Evolutionary conservation across 345 rosid species (phyloP).

Genomic region (Physaria fendleri): DNA sequence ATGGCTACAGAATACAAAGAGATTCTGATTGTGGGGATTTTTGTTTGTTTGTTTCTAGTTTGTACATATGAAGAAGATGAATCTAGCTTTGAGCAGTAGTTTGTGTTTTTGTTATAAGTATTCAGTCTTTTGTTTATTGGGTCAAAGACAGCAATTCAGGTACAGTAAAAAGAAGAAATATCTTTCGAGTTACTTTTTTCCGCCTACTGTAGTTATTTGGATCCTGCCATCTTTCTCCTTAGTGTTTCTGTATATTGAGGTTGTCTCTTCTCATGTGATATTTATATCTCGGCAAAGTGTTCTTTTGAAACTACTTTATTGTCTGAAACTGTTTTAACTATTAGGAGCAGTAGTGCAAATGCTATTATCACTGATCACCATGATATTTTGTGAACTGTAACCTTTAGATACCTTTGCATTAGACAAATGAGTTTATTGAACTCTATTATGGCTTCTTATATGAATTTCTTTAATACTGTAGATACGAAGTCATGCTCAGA

Average conservation of each 20-base stretch:
- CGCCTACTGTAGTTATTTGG: background rate
- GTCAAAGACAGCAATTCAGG: conserved; percentile 92
- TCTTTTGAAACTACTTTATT: background rate
- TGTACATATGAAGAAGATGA: conserved; percentile 29
- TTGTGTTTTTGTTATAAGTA: background rate
- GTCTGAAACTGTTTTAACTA: background rate
- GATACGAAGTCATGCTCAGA: conserved; percentile 95
- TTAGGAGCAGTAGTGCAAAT: conserved; percentile 10
- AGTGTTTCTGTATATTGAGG: background rate
- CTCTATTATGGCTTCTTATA: background rate
- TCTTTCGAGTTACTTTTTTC: background rate
- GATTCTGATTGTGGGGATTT: conserved; percentile 8
- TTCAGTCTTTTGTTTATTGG: conserved; percentile 49
- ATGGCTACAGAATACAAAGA: no score
- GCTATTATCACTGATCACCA: background rate
- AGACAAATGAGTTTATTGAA: background rate
- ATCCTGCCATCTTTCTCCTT: conserved; percentile 21
- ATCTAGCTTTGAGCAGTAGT: conserved; percentile 3
- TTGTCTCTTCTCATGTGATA: conserved; percentile 14
- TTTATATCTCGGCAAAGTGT: background rate
- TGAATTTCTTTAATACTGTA: conserved; percentile 14
- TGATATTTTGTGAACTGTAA: background rate
- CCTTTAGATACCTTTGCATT: conserved; percentile 6
- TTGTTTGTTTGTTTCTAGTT: background rate
- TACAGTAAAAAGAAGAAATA: conserved; percentile 11